Conservation (phyloP, 1,284 basidiomycete species). For the Ustilago crameri region DNA sequence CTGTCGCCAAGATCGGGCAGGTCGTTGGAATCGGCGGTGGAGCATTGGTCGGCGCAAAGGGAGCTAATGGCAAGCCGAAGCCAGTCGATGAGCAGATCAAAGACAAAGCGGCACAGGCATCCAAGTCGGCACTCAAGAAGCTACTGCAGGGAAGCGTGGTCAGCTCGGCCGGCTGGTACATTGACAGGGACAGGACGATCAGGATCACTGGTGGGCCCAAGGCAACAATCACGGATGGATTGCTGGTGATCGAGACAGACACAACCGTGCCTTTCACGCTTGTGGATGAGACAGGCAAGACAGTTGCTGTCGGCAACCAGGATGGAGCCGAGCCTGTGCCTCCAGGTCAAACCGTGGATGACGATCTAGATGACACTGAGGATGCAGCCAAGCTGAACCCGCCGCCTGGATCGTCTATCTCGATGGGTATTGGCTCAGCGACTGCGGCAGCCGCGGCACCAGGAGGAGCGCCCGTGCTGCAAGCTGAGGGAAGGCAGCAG, state of each 20-base stretch:
- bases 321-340: slow-evolving; percentile 40
- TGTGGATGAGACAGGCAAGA: slow-evolving; percentile 56
- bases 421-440: slow-evolving; percentile 28
- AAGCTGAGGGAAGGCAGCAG: slow-evolving; percentile 29
- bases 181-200: slow-evolving; percentile 54
- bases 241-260: slow-evolving; percentile 59
- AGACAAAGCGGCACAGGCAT: slow-evolving; percentile 35
- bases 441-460: slow-evolving; percentile 22
- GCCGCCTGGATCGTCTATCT: slow-evolving; percentile 5
- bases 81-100: slow-evolving; percentile 41
- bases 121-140: slow-evolving; percentile 49
- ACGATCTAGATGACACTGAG: slow-evolving; percentile 30
- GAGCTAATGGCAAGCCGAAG: slow-evolving; percentile 37
- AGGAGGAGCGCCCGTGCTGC: slow-evolving; percentile 26
- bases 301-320: slow-evolving; percentile 45
- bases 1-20: slow-evolving; percentile 53
- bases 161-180: slow-evolving; percentile 61
- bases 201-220: slow-evolving; percentile 55
- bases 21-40: slow-evolving; percentile 59
- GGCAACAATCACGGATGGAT: slow-evolving; percentile 46
- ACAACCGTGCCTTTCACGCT: slow-evolving; percentile 44
- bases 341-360: slow-evolving; percentile 1
- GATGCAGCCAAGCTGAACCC: slow-evolving; percentile 39
- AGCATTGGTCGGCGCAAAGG: slow-evolving; percentile 34
- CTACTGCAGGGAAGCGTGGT: slow-evolving; percentile 54